phyloP scores from a whole-genome alignment of 345 rosid genomes.

The Heritiera littoralis region DNA sequence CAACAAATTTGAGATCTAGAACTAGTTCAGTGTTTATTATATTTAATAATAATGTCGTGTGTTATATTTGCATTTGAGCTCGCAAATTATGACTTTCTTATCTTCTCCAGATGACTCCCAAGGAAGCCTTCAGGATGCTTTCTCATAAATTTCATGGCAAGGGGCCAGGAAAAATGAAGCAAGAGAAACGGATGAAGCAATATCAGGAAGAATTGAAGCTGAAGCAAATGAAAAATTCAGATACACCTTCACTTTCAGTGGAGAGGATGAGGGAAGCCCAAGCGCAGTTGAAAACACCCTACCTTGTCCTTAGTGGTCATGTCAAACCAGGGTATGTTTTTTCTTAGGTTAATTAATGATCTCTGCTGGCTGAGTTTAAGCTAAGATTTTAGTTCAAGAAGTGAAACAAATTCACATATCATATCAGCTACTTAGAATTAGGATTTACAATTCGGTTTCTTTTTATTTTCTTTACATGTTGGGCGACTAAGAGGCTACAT shows the following conservation, averaged over 20 bases:
- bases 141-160: constrained; percentile 98
- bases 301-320: constrained; percentile 95
- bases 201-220: constrained; percentile 85
- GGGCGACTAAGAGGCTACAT: no score
- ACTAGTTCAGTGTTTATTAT: background rate
- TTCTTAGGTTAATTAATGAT: background rate
- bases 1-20: background rate
- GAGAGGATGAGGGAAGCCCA: constrained; percentile 97
- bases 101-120: constrained; percentile 75
- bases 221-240: constrained; percentile 98
- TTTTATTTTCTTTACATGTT: no score
- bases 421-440: background rate
- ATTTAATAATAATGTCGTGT: background rate
- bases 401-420: background rate
- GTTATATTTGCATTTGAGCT: constrained; percentile 7
- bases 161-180: constrained; percentile 99
- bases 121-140: constrained; percentile 78
- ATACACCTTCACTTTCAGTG: constrained; percentile 88
- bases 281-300: constrained; percentile 80
- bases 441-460: background rate
- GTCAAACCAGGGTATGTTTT: constrained; percentile 83
- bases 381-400: constrained; percentile 10
- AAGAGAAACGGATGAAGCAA: constrained; percentile 93
- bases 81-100: background rate
- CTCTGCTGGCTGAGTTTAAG: constrained; percentile 20